Conservation (phyloP, 495 filamentous ascomycete genomes). For the Oidiodendron maius region DNA sequence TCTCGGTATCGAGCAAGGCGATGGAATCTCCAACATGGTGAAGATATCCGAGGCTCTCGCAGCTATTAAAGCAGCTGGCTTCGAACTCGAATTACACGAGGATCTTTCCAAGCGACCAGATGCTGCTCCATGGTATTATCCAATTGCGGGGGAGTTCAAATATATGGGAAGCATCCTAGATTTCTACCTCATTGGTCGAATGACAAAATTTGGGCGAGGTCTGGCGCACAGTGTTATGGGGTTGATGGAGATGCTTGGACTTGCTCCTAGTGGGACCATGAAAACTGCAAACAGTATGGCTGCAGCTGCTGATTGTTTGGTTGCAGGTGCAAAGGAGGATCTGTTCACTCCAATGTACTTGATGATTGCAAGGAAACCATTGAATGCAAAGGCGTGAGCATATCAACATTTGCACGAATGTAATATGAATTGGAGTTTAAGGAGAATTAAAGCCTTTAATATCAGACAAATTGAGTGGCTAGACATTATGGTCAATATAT, state of each 20-base stretch:
- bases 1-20: constrained; percentile 90
- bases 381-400: not conserved
- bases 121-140: constrained; percentile 88
- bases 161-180: constrained; percentile 77
- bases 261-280: constrained; percentile 79
- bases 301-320: constrained; percentile 75
- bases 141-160: constrained; percentile 69
- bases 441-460: no score
- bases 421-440: no score
- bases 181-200: constrained; percentile 75
- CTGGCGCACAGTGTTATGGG: constrained; percentile 75
- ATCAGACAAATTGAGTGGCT: no score
- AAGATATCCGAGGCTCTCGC: constrained; percentile 73
- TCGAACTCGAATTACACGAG: constrained; percentile 77
- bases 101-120: constrained; percentile 80
- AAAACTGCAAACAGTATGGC: constrained; percentile 93
- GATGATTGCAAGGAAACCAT: constrained; percentile 90
- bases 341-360: constrained; percentile 99
- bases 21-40: constrained; percentile 99
- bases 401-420: no score
- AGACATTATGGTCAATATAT: no score
- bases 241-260: constrained; percentile 61
- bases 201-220: constrained; percentile 80
- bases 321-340: constrained; percentile 83
- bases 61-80: constrained; percentile 84